A percentile compares a stretch with the other conserved stretches of the same genome.
Evolutionary conservation across 2,329 filamentous ascomycete species (phyloP).

Genomic region (Periconia sp.): DNA sequence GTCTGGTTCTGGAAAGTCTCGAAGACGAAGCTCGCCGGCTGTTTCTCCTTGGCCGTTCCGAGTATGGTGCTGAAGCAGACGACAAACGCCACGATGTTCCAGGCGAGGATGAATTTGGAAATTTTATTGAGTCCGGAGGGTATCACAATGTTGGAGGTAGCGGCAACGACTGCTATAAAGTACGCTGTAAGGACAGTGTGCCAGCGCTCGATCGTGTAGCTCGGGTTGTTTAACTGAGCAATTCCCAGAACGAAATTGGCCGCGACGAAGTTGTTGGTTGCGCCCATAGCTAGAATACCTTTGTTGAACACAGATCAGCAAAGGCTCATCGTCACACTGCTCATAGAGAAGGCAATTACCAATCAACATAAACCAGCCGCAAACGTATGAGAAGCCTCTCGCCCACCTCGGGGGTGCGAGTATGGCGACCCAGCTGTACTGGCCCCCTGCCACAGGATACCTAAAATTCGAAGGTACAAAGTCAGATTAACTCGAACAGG

Average conservation of each 20-base stretch:
- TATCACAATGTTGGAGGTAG: slow-evolving; percentile 53
- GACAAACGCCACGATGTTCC: slow-evolving; percentile 58
- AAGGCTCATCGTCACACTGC: background rate
- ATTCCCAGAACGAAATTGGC: slow-evolving; percentile 60
- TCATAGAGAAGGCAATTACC: slow-evolving; percentile 9
- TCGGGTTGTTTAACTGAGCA: slow-evolving; percentile 55
- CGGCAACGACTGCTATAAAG: slow-evolving; percentile 48
- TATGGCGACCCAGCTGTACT: slow-evolving; percentile 61
- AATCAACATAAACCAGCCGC: slow-evolving; percentile 44
- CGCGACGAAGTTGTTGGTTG: slow-evolving; percentile 56
- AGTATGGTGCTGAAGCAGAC: slow-evolving; percentile 56
- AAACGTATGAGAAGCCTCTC: slow-evolving; percentile 41
- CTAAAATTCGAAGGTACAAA: too few relatives aligned
- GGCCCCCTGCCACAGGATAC: slow-evolving; percentile 63
- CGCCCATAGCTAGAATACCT: slow-evolving; percentile 56
- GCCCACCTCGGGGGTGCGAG: slow-evolving; percentile 51
- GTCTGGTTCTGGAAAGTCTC: slow-evolving; percentile 57
- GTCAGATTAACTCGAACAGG: too few relatives aligned
- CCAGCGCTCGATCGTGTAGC: slow-evolving; percentile 58
- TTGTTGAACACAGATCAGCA: slow-evolving; percentile 9
- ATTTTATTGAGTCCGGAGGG: slow-evolving; percentile 55
- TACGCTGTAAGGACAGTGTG: slow-evolving; percentile 59
- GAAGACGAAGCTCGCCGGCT: slow-evolving; percentile 58
- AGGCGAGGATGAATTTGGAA: slow-evolving; percentile 53
- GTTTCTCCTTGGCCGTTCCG: slow-evolving; percentile 57